These are phyloP conservation scores for Chamaecrista fasciculata DNA, from an alignment of 306 rosid genomes.

Conservation along the genomic window DNA sequence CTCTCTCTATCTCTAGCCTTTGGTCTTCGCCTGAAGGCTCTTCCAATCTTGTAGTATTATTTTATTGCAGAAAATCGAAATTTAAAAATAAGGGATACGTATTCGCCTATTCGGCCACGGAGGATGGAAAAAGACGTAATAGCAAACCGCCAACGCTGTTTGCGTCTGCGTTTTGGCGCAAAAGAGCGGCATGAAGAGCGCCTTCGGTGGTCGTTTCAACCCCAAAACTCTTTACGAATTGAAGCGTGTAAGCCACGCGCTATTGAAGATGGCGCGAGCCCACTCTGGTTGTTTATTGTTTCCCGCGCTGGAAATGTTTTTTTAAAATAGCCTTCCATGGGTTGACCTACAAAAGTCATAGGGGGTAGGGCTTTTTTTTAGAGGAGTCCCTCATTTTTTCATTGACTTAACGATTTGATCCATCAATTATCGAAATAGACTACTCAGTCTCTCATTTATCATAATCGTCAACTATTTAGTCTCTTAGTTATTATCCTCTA, in stretches of 20 bases:
- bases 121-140: constrained; percentile 30
- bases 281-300: not conserved
- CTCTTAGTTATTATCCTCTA: too few relatives aligned
- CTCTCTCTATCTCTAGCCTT: not conserved
- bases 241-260: constrained; percentile 30
- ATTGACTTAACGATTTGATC: too few relatives aligned
- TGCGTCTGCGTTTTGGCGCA: constrained; percentile 32
- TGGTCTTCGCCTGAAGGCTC: not conserved
- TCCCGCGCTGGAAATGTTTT: constrained; percentile 27
- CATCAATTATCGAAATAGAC: too few relatives aligned
- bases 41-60: too few relatives aligned
- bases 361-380: not conserved
- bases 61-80: not conserved
- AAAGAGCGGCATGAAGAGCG: constrained; percentile 43
- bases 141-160: constrained; percentile 28
- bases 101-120: not conserved
- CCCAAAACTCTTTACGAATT: not conserved
- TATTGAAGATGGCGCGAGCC: not conserved
- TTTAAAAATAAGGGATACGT: not conserved
- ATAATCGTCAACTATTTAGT: too few relatives aligned
- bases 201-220: not conserved
- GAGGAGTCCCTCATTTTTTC: too few relatives aligned
- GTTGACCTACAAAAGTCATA: not conserved
- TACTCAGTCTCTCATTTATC: too few relatives aligned
- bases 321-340: not conserved